Conservation (phyloP, 2,329 filamentous ascomycete species). For the Berkeleyomyces rouxiae region DNA sequence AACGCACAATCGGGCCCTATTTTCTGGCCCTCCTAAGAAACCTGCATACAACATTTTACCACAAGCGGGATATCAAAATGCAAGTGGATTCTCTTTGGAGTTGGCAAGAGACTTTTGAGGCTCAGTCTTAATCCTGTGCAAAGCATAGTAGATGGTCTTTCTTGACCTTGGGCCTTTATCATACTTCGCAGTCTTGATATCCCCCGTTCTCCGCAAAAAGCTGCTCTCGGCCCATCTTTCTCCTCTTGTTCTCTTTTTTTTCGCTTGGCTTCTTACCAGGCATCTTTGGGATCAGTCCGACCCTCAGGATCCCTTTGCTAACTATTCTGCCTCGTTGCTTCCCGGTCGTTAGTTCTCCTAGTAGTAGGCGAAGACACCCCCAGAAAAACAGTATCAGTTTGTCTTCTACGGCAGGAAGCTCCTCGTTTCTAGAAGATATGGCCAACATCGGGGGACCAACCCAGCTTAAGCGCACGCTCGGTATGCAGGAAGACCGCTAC, state of each 20-base stretch:
- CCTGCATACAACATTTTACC: background rate
- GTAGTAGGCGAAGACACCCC: conserved; percentile 31
- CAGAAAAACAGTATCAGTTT: conserved; percentile 40
- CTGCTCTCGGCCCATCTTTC: background rate
- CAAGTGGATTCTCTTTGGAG: background rate
- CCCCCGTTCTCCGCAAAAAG: too few species aligned
- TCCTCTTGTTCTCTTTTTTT: background rate
- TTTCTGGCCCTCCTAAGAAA: background rate
- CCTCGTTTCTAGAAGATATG: conserved; percentile 51
- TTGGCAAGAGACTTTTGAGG: background rate
- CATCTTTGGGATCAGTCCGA: too few species aligned
- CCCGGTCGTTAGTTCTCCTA: conserved; percentile 36
- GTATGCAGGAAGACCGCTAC: conserved; percentile 60
- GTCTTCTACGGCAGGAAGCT: conserved; percentile 45
- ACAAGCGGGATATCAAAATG: background rate
- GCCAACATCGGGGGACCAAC: conserved; percentile 51
- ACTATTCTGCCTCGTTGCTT: conserved; percentile 37
- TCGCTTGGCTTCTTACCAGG: background rate
- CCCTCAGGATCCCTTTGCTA: conserved; percentile 17
- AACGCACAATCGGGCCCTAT: background rate
- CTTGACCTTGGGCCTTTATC: background rate
- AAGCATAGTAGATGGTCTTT: background rate
- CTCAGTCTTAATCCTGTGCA: background rate
- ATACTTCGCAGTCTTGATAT: background rate
- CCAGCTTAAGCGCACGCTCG: conserved; percentile 51